Conservation (phyloP, 2,329 filamentous ascomycete genomes). For the Cercospora beticola region DNA sequence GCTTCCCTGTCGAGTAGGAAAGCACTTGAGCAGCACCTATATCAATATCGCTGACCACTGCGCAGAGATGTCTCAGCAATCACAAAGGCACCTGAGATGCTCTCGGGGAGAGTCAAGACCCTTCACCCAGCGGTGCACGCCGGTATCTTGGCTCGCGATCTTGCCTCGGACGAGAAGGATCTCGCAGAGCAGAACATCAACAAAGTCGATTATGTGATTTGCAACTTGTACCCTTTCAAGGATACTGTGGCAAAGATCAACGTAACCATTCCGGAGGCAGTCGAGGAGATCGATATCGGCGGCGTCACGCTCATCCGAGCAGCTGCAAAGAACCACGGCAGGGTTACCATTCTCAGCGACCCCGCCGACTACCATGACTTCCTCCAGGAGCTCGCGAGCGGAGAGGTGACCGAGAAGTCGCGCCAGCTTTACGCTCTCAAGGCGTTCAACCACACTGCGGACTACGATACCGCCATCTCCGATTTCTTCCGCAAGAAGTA, state of each 20-base stretch:
- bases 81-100: conserved; percentile 92
- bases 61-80: conserved; percentile 91
- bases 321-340: conserved; percentile 94
- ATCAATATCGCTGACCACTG: background rate
- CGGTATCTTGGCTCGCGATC: conserved; percentile 88
- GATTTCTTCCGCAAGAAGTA: conserved; percentile 98
- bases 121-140: conserved; percentile 78
- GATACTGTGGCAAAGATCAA: conserved; percentile 96
- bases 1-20: conserved; percentile 86
- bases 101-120: conserved; percentile 88
- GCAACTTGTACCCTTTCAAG: conserved; percentile 99
- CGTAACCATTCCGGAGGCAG: conserved; percentile 92
- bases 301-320: conserved; percentile 95
- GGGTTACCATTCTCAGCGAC: conserved; percentile 94
- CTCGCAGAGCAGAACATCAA: conserved; percentile 91
- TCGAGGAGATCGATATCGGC: conserved; percentile 98
- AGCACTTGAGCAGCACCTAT: background rate
- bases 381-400: conserved; percentile 81
- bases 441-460: conserved; percentile 96
- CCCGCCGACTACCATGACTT: conserved; percentile 92
- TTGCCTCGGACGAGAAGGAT: conserved; percentile 95
- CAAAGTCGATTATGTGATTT: conserved; percentile 92
- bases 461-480: conserved; percentile 92
- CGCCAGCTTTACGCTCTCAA: conserved; percentile 91
- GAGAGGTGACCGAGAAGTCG: conserved; percentile 80